Conservation (phyloP, 345 rosid genomes). For the Geranium brycei region DNA sequence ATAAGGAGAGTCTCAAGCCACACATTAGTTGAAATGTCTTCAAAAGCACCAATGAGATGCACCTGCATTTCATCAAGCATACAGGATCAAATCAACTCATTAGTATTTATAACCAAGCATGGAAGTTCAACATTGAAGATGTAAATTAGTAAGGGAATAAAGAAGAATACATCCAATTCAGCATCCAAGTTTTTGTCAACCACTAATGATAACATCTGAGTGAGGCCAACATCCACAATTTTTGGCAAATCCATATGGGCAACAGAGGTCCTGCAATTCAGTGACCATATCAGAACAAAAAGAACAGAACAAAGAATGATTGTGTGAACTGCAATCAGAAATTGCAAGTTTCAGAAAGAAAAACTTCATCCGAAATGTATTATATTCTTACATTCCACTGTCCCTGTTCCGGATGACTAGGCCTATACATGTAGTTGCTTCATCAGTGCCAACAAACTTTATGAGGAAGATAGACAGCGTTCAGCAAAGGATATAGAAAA, state of each 20-base stretch:
- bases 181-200: constrained; percentile 20
- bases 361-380: background rate
- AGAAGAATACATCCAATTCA: constrained; percentile 54
- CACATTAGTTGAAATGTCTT: constrained; percentile 50
- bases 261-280: constrained; percentile 57
- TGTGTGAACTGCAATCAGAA: background rate
- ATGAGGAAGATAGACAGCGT: background rate
- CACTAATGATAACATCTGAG: constrained; percentile 54
- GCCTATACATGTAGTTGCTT: constrained; percentile 83
- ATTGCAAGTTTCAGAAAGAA: background rate
- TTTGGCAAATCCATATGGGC: constrained; percentile 71
- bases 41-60: constrained; percentile 74
- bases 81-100: background rate
- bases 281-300: constrained; percentile 5
- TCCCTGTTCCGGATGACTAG: constrained; percentile 55
- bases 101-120: background rate
- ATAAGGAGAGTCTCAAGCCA: constrained; percentile 17
- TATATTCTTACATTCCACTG: constrained; percentile 50
- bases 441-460: constrained; percentile 71
- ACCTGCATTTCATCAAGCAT: constrained; percentile 41
- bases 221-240: constrained; percentile 50
- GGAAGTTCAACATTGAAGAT: background rate
- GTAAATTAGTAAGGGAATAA: background rate
- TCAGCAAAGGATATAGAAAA: background rate
- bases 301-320: background rate